Evolutionary conservation across 2,329 filamentous ascomycete genomes (phyloP).

Genomic region (Talaromyces sp.): DNA sequence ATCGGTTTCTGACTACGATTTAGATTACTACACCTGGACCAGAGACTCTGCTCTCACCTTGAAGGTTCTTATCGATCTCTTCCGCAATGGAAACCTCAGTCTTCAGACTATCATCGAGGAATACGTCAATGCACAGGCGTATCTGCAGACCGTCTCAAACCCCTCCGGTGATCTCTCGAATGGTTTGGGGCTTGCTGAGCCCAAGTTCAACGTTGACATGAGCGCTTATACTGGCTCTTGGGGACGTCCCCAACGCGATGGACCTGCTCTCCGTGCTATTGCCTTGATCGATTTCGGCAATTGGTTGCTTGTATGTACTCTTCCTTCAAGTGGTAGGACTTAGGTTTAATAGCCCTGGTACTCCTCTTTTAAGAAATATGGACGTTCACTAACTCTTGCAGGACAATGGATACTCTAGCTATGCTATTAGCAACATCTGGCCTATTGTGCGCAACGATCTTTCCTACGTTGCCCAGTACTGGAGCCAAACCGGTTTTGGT

Average conservation of each 20-base stretch:
- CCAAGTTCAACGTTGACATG: constrained; percentile 68
- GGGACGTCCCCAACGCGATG: constrained; percentile 79
- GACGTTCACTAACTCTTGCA: constrained; percentile 6
- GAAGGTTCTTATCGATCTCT: constrained; percentile 67
- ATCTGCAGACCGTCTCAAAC: constrained; percentile 65
- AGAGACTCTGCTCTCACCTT: constrained; percentile 70
- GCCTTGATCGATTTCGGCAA: constrained; percentile 70
- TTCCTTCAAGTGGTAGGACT: neutral
- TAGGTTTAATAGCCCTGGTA: neutral
- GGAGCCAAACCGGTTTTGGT: constrained; percentile 61
- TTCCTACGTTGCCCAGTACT: constrained; percentile 59
- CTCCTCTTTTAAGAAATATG: neutral
- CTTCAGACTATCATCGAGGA: constrained; percentile 64
- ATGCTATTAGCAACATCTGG: constrained; percentile 64
- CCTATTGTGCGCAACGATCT: constrained; percentile 75
- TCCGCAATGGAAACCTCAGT: constrained; percentile 57
- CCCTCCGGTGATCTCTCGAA: constrained; percentile 60
- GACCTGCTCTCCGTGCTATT: constrained; percentile 72
- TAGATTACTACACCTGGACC: constrained; percentile 78
- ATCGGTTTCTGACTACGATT: neutral
- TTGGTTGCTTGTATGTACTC: constrained; percentile 58
- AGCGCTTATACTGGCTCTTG: constrained; percentile 63
- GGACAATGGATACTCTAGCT: constrained; percentile 55
- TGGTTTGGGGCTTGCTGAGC: constrained; percentile 63
- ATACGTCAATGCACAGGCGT: constrained; percentile 67